A percentile compares a stretch with the other conserved stretches of the same genome.
Evolutionary conservation across 139 green algal species (phyloP).

Genomic region (Trebouxia sp.): DNA sequence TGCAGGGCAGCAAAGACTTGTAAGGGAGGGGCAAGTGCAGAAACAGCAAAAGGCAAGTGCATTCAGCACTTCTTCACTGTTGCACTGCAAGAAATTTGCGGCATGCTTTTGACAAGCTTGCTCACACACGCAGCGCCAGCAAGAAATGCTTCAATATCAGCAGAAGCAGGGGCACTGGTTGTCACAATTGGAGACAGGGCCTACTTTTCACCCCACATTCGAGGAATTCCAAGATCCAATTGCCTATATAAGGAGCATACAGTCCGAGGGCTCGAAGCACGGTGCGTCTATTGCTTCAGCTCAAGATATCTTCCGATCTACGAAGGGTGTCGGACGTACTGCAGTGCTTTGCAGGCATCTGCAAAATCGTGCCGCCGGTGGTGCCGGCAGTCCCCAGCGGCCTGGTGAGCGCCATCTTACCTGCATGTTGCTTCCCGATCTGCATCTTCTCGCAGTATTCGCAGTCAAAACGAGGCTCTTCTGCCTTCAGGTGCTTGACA

Average conservation of each 20-base stretch:
- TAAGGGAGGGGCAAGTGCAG: conserved; percentile 10
- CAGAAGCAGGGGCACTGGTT: not conserved
- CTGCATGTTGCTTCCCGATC: not conserved
- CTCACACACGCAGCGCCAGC: conserved; percentile 13
- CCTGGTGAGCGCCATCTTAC: conserved; percentile 29
- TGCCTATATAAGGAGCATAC: conserved; percentile 41
- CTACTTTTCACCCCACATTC: conserved; percentile 34
- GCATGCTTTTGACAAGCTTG: too few species aligned
- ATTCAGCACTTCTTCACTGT: too few species aligned
- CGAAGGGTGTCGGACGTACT: too few species aligned
- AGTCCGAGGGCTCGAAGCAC: conserved; percentile 25
- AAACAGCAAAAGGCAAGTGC: conserved; percentile 19
- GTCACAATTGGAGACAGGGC: conserved; percentile 28
- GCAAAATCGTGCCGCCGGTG: conserved; percentile 47
- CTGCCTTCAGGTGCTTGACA: not conserved
- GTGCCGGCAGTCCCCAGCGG: conserved; percentile 25
- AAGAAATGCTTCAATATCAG: conserved; percentile 13
- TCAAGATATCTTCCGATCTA: not conserved
- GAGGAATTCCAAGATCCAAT: conserved; percentile 46
- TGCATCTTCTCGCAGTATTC: not conserved
- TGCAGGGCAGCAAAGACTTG: conserved; percentile 12
- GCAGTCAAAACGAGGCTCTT: not conserved
- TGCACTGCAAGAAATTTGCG: not conserved
- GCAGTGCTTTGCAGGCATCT: conserved; percentile 38
- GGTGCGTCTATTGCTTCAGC: not conserved